Conservation (phyloP, 2,329 filamentous ascomycete species). For the Scopulariopsis brevicaulis region DNA sequence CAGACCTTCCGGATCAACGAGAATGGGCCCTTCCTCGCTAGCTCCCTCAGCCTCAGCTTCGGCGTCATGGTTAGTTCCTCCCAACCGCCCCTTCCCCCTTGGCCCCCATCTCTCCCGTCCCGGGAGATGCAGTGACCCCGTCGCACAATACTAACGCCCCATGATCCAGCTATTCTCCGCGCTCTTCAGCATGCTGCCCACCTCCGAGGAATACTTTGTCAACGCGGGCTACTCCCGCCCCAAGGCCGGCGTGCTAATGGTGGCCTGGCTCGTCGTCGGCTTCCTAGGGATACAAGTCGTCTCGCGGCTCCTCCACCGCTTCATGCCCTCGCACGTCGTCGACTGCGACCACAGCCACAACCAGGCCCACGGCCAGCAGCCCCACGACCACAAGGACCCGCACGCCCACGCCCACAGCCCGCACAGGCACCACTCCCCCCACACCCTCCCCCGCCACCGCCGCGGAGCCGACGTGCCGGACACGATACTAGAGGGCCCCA, state of each 20-base stretch:
- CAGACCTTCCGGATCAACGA: conserved; percentile 78
- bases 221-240: conserved; percentile 56
- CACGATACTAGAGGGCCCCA: conserved; percentile 5
- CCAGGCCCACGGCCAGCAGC: too few species aligned
- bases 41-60: conserved; percentile 83
- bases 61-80: conserved; percentile 72
- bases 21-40: conserved; percentile 77
- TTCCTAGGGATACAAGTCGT: conserved; percentile 66
- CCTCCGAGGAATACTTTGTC: conserved; percentile 66
- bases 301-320: conserved; percentile 60
- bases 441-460: neutral
- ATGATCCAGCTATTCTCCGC: conserved; percentile 63
- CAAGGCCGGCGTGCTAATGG: conserved; percentile 55
- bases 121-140: neutral
- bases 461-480: neutral
- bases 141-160: neutral
- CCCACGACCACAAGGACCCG: conserved; percentile 40
- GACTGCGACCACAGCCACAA: conserved; percentile 57
- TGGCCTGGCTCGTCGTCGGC: conserved; percentile 58
- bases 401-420: neutral
- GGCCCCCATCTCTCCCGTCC: neutral
- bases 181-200: conserved; percentile 86
- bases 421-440: conserved; percentile 13
- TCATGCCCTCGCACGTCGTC: conserved; percentile 69
- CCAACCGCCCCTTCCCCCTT: neutral